Percentiles rank a stretch among this genome's conserved stretches.
phyloP scores from a whole-genome alignment of 2,329 filamentous ascomycete species.

The Remersonia thermophila region DNA sequence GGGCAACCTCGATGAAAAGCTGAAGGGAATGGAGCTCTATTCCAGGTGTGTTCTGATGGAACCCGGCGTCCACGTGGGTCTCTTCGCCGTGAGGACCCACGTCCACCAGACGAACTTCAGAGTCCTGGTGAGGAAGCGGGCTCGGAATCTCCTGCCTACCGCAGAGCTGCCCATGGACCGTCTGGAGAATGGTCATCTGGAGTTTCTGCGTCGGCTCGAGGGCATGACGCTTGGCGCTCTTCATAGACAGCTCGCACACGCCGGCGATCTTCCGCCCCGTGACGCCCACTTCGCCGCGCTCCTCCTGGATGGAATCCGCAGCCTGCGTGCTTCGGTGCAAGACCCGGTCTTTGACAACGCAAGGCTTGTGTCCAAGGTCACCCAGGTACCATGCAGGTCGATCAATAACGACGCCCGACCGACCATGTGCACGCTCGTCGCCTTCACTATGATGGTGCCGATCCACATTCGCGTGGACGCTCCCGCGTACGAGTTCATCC shows the following conservation, averaged over 20 bases:
- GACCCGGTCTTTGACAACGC: constrained; percentile 31
- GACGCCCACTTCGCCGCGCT: constrained; percentile 12
- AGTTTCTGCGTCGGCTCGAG: constrained; percentile 40
- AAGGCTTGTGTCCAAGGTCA: constrained; percentile 26
- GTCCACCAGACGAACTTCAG: constrained; percentile 46
- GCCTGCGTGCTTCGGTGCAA: constrained; percentile 26
- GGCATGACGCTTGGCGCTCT: constrained; percentile 29
- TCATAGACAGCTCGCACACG: constrained; percentile 26
- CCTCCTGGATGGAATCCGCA: constrained; percentile 22
- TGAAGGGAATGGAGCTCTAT: constrained; percentile 54
- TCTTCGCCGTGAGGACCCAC: constrained; percentile 44
- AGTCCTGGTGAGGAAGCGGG: constrained; percentile 44
- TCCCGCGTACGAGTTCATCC: constrained; percentile 44
- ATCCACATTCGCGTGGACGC: constrained; percentile 43
- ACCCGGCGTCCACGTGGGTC: constrained; percentile 43
- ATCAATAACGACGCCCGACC: constrained; percentile 11
- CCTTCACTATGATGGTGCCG: constrained; percentile 50
- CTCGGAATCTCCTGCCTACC: constrained; percentile 49
- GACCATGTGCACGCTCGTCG: constrained; percentile 29
- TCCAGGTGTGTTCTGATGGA: constrained; percentile 32
- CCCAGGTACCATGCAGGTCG: constrained; percentile 26
- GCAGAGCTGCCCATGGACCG: constrained; percentile 39
- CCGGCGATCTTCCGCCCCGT: constrained; percentile 13
- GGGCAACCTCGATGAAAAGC: constrained; percentile 44
- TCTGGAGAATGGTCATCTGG: constrained; percentile 42